These are phyloP conservation scores for Coriolopsis trogii DNA, from an alignment of 1,284 basidiomycete species.

Conservation along the genomic window DNA sequence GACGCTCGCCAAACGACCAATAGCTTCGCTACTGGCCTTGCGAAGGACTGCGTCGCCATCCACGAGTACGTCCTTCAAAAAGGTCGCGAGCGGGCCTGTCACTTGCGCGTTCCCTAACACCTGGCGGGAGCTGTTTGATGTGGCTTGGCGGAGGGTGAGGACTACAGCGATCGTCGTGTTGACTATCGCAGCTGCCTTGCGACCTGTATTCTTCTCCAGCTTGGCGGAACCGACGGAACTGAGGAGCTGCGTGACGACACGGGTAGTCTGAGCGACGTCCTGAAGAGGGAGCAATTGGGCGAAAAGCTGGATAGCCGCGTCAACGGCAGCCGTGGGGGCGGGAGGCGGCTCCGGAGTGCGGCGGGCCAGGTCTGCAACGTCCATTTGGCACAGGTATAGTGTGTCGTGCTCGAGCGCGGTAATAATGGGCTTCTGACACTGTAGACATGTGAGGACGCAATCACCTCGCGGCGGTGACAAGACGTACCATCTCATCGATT, in stretches of 20 bases:
- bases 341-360: conserved; percentile 68
- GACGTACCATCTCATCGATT: conserved; percentile 72
- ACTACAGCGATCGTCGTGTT: conserved; percentile 86
- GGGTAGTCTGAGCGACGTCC: conserved; percentile 68
- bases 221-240: conserved; percentile 77
- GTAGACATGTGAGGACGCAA: neutral
- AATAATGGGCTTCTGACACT: conserved; percentile 82
- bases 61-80: conserved; percentile 85
- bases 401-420: conserved; percentile 89
- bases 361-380: conserved; percentile 45
- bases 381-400: conserved; percentile 69
- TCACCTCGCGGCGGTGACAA: neutral
- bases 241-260: conserved; percentile 71
- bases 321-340: conserved; percentile 83
- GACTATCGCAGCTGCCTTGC: conserved; percentile 86
- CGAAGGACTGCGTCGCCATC: conserved; percentile 83
- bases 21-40: conserved; percentile 84
- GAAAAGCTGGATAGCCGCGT: conserved; percentile 89
- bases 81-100: conserved; percentile 67
- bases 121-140: conserved; percentile 53
- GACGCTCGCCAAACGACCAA: conserved; percentile 86
- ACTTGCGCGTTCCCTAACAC: conserved; percentile 73
- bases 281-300: conserved; percentile 80
- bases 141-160: conserved; percentile 70
- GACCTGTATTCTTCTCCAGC: conserved; percentile 86